A percentile compares a stretch with the other conserved stretches of the same genome.
These are phyloP conservation scores for Aspergillus brunneoviolaceus DNA, from an alignment of 2,329 filamentous ascomycete genomes.

Conservation along the genomic window DNA sequence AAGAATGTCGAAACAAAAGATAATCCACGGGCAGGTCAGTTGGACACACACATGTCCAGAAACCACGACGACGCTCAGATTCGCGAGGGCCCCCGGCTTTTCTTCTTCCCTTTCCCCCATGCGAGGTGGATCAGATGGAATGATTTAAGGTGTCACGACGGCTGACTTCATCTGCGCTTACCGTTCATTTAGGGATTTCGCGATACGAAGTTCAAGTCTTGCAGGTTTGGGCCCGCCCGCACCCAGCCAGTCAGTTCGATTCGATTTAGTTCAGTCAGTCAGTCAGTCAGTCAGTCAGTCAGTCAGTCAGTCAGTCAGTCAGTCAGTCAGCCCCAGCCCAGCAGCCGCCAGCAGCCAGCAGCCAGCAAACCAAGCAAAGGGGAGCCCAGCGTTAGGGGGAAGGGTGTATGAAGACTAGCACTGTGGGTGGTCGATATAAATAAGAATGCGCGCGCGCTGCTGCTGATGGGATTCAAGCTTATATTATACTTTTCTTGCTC, in stretches of 20 bases:
- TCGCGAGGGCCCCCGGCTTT: conserved; percentile 2
- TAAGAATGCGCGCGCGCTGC: conserved; percentile 11
- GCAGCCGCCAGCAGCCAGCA: not conserved
- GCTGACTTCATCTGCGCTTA: conserved; percentile 38
- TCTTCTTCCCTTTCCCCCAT: conserved; percentile 15
- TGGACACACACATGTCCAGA: conserved; percentile 12
- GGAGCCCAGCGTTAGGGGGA: not conserved
- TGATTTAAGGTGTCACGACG: conserved; percentile 37
- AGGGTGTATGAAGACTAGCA: not conserved
- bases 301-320: not conserved
- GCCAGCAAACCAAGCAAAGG: not conserved
- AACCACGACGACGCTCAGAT: not conserved
- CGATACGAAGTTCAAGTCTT: conserved; percentile 28
- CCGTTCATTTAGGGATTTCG: conserved; percentile 29
- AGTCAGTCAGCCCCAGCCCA: not conserved
- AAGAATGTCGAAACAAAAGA: not conserved
- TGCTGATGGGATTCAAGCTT: not conserved
- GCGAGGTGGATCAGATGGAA: conserved; percentile 38
- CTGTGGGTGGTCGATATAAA: conserved; percentile 10
- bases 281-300: not conserved
- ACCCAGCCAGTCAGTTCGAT: no score
- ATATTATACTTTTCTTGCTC: not conserved
- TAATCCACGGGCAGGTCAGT: conserved; percentile 11
- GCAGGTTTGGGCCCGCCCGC: not conserved
- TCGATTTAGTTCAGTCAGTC: not conserved